These are phyloP conservation scores for Talaromyces albobiverticillius DNA, from an alignment of 2,329 filamentous ascomycete genomes.

Conservation along the genomic window DNA sequence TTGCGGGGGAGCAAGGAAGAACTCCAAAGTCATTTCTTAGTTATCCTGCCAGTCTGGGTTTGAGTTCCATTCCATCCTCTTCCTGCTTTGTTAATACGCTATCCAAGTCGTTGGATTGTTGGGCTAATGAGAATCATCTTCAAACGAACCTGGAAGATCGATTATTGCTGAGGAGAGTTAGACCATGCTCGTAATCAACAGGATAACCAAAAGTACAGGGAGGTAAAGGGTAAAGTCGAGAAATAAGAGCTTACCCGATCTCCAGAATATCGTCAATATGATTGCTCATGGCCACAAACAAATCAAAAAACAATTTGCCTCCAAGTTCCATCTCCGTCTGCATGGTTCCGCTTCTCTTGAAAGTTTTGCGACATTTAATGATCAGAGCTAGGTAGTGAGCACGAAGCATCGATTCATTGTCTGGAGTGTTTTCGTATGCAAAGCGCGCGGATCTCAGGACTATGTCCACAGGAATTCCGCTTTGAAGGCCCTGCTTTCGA, in stretches of 20 bases:
- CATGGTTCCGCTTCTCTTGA: conserved; percentile 98
- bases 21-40: conserved; percentile 19
- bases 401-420: conserved; percentile 86
- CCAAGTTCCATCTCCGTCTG: conserved; percentile 97
- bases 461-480: conserved; percentile 84
- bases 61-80: conserved; percentile 21
- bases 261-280: conserved; percentile 95
- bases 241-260: conserved; percentile 61
- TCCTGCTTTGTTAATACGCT: conserved; percentile 26
- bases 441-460: conserved; percentile 92
- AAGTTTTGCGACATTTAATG: conserved; percentile 94
- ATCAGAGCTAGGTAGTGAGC: conserved; percentile 97
- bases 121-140: conserved; percentile 23
- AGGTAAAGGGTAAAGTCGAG: too few species aligned
- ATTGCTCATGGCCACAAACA: conserved; percentile 98
- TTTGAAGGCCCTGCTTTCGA: conserved; percentile 91
- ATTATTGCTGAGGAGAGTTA: conserved; percentile 41
- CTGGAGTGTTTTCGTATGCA: conserved; percentile 91
- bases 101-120: conserved; percentile 32
- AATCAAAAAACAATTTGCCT: conserved; percentile 93
- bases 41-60: conserved; percentile 36
- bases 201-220: too few species aligned
- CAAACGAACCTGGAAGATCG: conserved; percentile 55
- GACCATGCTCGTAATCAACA: background rate
- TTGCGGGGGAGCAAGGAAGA: conserved; percentile 8